Conservation (phyloP, 2,329 filamentous ascomycete genomes). For the Neofusicoccum kwambonambiense region DNA sequence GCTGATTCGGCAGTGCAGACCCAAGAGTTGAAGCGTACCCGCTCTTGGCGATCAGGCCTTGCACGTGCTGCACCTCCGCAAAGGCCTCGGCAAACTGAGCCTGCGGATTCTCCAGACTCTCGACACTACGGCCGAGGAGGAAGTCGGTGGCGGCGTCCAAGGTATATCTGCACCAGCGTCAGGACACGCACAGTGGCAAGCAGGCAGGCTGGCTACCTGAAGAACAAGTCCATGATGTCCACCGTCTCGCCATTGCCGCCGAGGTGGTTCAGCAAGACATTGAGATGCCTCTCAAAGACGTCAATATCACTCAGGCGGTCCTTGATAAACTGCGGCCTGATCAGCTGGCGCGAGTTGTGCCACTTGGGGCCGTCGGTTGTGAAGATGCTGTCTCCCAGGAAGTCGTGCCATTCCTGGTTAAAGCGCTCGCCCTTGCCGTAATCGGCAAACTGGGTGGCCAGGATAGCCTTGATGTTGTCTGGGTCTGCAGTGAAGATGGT, state of each 20-base stretch:
- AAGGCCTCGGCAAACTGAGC: constrained; percentile 79
- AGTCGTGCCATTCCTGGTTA: constrained; percentile 71
- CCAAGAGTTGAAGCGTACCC: constrained; percentile 44
- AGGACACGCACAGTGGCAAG: not conserved
- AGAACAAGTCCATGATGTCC: constrained; percentile 75
- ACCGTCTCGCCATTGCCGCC: constrained; percentile 50
- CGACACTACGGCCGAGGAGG: constrained; percentile 73
- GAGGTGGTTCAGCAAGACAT: constrained; percentile 69
- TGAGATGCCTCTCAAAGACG: constrained; percentile 76
- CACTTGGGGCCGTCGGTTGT: constrained; percentile 76
- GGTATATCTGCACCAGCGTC: constrained; percentile 52
- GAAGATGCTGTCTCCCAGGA: constrained; percentile 68
- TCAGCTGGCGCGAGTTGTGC: constrained; percentile 77
- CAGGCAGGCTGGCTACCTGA: constrained; percentile 46
- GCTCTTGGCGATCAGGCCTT: constrained; percentile 64
- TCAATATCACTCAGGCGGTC: constrained; percentile 80
- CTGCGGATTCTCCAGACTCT: constrained; percentile 55
- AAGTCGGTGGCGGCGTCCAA: constrained; percentile 87
- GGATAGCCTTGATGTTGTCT: constrained; percentile 86
- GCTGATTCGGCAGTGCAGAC: too few species aligned
- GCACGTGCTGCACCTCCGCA: constrained; percentile 72
- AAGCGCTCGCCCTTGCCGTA: constrained; percentile 80
- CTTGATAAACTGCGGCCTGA: constrained; percentile 83
- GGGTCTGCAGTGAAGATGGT: constrained; percentile 75
- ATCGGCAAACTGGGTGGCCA: constrained; percentile 83